Evolutionary conservation across 2,329 filamentous ascomycete genomes (phyloP).

Genomic region (Pseudomassariella vexata): DNA sequence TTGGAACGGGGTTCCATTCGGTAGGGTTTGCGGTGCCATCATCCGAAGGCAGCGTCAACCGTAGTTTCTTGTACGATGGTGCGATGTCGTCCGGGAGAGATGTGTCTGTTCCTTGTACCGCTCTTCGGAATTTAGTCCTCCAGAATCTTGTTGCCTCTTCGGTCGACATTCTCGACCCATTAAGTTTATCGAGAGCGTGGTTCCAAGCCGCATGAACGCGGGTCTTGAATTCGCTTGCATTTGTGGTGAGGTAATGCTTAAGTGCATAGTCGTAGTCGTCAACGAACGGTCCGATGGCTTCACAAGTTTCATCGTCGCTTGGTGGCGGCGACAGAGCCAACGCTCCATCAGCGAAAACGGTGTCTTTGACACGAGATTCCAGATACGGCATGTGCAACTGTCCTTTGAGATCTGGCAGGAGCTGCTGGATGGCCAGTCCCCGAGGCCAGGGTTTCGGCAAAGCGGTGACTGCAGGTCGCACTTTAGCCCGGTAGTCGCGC

Average conservation of each 20-base stretch:
- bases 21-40: constrained; percentile 4
- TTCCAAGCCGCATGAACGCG: constrained; percentile 12
- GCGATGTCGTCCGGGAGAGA: too few species aligned
- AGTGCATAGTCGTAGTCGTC: constrained; percentile 17
- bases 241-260: constrained; percentile 8
- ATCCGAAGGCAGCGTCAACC: constrained; percentile 3
- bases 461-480: constrained; percentile 2
- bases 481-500: constrained; percentile 6
- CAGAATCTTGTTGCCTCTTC: constrained; percentile 9
- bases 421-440: constrained; percentile 11
- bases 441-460: constrained; percentile 11
- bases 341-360: constrained; percentile 12
- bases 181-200: constrained; percentile 11
- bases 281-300: constrained; percentile 13
- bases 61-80: not conserved
- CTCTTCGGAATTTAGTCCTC: too few species aligned
- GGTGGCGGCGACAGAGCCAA: constrained; percentile 8
- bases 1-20: constrained; percentile 14
- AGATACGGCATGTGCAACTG: constrained; percentile 12
- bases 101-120: too few species aligned
- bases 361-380: constrained; percentile 10
- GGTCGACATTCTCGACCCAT: constrained; percentile 5
- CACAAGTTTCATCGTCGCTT: constrained; percentile 7
- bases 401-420: not conserved
- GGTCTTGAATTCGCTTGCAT: constrained; percentile 6